A percentile compares a stretch with the other conserved stretches of the same genome.
These are phyloP conservation scores for Pseudozyma hubeiensis DNA, from an alignment of 1,284 basidiomycete genomes.

Conservation along the genomic window DNA sequence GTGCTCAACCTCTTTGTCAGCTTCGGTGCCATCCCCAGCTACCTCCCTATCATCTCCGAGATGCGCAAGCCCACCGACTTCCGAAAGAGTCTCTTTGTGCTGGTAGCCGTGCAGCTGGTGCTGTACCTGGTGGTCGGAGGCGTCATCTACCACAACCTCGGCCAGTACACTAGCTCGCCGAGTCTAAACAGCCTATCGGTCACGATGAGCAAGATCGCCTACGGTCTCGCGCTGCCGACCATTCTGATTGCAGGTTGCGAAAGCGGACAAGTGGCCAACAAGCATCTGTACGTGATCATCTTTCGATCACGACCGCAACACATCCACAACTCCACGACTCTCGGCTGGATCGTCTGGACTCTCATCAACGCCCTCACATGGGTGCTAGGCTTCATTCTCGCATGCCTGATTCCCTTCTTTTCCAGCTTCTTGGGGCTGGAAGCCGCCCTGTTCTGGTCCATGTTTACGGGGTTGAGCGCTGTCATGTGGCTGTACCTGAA, in stretches of 20 bases:
- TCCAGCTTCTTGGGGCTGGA: slow-evolving; percentile 52
- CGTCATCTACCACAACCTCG: slow-evolving; percentile 60
- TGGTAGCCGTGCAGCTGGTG: slow-evolving; percentile 52
- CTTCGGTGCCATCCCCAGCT: slow-evolving; percentile 56
- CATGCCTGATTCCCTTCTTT: slow-evolving; percentile 61
- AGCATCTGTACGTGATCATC: slow-evolving; percentile 56
- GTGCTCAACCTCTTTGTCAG: slow-evolving; percentile 58
- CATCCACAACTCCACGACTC: slow-evolving; percentile 44
- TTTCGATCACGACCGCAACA: slow-evolving; percentile 52
- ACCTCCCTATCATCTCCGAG: slow-evolving; percentile 62
- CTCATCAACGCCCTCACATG: slow-evolving; percentile 60
- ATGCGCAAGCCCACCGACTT: slow-evolving; percentile 59
- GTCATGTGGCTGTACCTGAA: slow-evolving; percentile 59
- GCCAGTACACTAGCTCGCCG: slow-evolving; percentile 63
- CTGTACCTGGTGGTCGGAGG: slow-evolving; percentile 63
- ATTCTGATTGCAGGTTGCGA: slow-evolving; percentile 62
- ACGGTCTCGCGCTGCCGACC: slow-evolving; percentile 60
- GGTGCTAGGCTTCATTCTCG: slow-evolving; percentile 56
- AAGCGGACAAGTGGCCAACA: slow-evolving; percentile 57
- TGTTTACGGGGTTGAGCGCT: slow-evolving; percentile 51
- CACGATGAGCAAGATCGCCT: slow-evolving; percentile 54
- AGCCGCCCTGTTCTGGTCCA: slow-evolving; percentile 57
- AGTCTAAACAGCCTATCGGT: slow-evolving; percentile 53
- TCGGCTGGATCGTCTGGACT: slow-evolving; percentile 54
- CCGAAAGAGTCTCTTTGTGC: slow-evolving; percentile 46